Evolutionary conservation across 2,329 filamentous ascomycete genomes (phyloP).

Genomic region (Neocucurbitaria cava): DNA sequence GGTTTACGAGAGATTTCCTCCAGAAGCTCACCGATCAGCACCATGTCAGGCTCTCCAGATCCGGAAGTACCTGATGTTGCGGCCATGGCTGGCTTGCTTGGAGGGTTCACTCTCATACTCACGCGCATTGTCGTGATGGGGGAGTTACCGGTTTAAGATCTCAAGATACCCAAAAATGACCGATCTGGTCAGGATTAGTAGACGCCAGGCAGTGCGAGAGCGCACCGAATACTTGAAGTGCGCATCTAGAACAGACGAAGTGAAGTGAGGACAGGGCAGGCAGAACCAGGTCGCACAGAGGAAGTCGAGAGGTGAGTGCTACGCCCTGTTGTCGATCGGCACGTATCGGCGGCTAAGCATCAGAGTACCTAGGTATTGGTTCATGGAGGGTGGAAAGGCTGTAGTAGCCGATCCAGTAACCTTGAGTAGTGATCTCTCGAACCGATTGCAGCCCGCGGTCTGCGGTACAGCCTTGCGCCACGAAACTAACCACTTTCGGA

Average conservation of each 20-base stretch:
- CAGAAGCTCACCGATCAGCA: conserved; percentile 38
- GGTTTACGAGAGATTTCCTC: conserved; percentile 41
- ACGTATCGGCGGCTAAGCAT: background rate
- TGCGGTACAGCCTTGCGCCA: background rate
- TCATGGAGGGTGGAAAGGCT: conserved; percentile 3
- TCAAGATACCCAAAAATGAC: background rate
- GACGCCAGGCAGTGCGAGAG: background rate
- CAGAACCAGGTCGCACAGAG: background rate
- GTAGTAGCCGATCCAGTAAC: background rate
- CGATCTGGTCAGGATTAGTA: background rate
- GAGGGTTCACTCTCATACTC: background rate
- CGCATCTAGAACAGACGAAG: background rate
- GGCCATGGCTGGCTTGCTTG: conserved; percentile 5
- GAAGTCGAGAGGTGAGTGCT: background rate
- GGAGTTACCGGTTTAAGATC: background rate
- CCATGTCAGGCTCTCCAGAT: conserved; percentile 40
- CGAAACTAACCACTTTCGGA: conserved; percentile 8
- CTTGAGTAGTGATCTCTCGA: background rate
- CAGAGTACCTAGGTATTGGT: background rate
- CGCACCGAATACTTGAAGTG: background rate
- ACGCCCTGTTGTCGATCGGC: background rate
- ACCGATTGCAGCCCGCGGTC: conserved; percentile 3
- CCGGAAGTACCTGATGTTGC: conserved; percentile 16
- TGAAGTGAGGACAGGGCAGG: background rate
- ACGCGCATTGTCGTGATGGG: background rate